Conservation (phyloP, 2,329 filamentous ascomycete species). For the Colletotrichum tabaci region DNA sequence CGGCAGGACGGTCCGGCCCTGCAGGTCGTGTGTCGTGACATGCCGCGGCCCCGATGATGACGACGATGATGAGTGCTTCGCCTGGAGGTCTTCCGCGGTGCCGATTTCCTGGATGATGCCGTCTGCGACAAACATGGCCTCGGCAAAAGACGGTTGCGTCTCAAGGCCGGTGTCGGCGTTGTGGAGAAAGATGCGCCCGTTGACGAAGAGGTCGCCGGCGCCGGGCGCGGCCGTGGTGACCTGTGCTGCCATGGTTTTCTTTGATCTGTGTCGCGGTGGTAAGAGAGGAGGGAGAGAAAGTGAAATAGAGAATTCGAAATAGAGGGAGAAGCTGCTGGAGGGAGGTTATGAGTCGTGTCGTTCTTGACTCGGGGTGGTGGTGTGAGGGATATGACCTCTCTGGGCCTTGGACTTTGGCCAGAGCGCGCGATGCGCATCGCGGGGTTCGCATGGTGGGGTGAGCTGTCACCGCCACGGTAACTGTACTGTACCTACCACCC, state of each 20-base stretch:
- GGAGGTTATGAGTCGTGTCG: background rate
- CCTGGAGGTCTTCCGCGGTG: constrained; percentile 14
- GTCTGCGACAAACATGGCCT: constrained; percentile 42
- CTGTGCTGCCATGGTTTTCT: constrained; percentile 8
- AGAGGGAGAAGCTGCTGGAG: no score
- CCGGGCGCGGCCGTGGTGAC: background rate
- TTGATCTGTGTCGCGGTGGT: background rate
- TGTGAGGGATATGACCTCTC: background rate
- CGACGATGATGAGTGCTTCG: background rate
- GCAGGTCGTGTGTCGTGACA: constrained; percentile 43
- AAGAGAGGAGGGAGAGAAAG: no score
- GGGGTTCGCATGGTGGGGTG: constrained; percentile 36
- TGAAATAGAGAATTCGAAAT: background rate
- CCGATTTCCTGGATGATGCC: constrained; percentile 42
- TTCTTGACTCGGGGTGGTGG: constrained; percentile 9
- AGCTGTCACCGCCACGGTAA: background rate
- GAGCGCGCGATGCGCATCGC: constrained; percentile 16
- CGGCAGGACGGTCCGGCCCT: constrained; percentile 61
- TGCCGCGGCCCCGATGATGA: background rate
- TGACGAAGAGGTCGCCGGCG: constrained; percentile 39
- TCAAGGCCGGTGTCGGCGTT: constrained; percentile 34
- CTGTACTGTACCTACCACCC: no score
- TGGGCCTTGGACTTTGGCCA: background rate
- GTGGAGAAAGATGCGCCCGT: constrained; percentile 43
- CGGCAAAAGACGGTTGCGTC: constrained; percentile 41